Percentiles rank a stretch among this genome's conserved stretches.
Conservation (phyloP, 2,329 filamentous ascomycete genomes). For the Phyllosticta citriasiana region DNA sequence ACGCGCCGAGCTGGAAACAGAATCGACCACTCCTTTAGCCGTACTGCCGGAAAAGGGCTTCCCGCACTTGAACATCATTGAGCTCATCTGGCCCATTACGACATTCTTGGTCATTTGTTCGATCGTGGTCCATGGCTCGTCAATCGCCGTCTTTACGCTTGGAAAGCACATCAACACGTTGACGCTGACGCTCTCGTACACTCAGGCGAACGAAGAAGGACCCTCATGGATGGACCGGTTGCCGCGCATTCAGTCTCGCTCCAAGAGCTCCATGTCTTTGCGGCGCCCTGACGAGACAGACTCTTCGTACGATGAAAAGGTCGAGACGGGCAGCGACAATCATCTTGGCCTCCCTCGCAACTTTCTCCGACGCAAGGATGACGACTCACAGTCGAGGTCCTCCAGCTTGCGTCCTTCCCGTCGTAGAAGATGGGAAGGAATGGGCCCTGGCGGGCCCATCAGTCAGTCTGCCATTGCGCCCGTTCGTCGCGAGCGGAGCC, state of each 20-base stretch:
- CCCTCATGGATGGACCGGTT: conserved; percentile 92
- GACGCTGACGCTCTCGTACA: conserved; percentile 93
- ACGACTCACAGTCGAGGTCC: conserved; percentile 57
- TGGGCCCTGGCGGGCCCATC: conserved; percentile 74
- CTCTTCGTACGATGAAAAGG: conserved; percentile 47
- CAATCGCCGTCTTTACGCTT: conserved; percentile 91
- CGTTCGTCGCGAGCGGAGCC: conserved; percentile 14
- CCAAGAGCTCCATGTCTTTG: conserved; percentile 66
- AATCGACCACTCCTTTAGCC: conserved; percentile 62
- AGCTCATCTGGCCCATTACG: conserved; percentile 89
- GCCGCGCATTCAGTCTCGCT: conserved; percentile 72
- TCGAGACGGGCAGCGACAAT: conserved; percentile 59
- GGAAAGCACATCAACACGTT: conserved; percentile 98
- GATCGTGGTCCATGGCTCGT: conserved; percentile 95
- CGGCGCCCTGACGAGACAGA: conserved; percentile 55
- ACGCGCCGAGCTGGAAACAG: conserved; percentile 77
- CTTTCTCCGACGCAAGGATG: conserved; percentile 69
- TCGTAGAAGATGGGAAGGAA: conserved; percentile 60
- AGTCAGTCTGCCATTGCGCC: conserved; percentile 84
- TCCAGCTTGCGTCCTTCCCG: conserved; percentile 41
- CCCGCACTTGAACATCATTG: conserved; percentile 60
- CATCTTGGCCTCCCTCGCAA: conserved; percentile 62
- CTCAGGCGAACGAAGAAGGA: conserved; percentile 75
- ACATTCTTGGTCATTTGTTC: conserved; percentile 91
- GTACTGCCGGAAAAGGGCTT: conserved; percentile 48